Evolutionary conservation across 805 yeast genomes (phyloP).

Genomic region (Candida verbasci): DNA sequence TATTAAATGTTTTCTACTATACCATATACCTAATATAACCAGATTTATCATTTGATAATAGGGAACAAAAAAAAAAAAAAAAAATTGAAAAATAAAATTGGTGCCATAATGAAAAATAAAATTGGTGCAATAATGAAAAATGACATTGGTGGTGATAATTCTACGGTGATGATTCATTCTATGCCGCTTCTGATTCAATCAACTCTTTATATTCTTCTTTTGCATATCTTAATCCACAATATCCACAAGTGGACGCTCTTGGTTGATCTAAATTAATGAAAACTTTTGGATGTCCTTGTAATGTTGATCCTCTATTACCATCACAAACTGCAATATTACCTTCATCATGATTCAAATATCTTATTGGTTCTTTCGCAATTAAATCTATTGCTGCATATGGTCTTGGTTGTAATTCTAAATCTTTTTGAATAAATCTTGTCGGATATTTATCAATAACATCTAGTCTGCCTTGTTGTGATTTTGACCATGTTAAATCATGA

Average conservation of each 20-base stretch:
- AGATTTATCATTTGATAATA: neutral
- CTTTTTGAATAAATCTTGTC: slow-evolving; percentile 64
- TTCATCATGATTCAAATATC: slow-evolving; percentile 47
- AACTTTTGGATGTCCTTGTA: slow-evolving; percentile 81
- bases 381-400: slow-evolving; percentile 84
- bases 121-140: no score
- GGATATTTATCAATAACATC: slow-evolving; percentile 53
- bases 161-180: no score
- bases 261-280: slow-evolving; percentile 78
- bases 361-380: slow-evolving; percentile 68
- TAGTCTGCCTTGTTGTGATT: slow-evolving; percentile 56
- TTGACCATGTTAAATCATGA: slow-evolving; percentile 66
- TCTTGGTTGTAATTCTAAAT: slow-evolving; percentile 64
- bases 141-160: no score
- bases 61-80: neutral
- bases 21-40: slow-evolving; percentile 26
- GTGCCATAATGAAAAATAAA: no score
- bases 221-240: slow-evolving; percentile 72
- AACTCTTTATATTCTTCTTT: slow-evolving; percentile 43
- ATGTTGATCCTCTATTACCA: slow-evolving; percentile 64
- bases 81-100: neutral
- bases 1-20: slow-evolving; percentile 30
- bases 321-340: slow-evolving; percentile 73
- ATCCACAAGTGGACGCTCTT: slow-evolving; percentile 68
- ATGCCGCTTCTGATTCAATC: slow-evolving; percentile 31